Conservation (phyloP, 129 eudicot species). For the Tagetes patula region DNA sequence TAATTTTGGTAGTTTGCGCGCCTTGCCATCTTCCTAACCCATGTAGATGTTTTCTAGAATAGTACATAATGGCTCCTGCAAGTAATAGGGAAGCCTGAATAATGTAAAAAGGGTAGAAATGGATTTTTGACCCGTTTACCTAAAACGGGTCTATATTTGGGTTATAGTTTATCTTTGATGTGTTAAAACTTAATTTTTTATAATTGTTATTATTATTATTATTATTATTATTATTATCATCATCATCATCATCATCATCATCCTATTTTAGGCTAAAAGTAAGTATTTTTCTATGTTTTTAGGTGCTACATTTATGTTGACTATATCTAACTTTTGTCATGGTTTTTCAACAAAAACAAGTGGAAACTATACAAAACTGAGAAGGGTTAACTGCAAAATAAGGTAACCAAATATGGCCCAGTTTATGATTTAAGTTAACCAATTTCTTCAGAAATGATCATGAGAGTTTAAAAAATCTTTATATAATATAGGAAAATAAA, state of each 20-base stretch:
- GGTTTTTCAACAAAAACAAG: background rate
- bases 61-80: slow-evolving; percentile 75
- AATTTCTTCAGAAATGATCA: background rate
- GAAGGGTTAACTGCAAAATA: background rate
- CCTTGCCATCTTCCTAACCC: slow-evolving; percentile 90
- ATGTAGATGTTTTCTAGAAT: slow-evolving; percentile 67
- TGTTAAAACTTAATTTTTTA: background rate
- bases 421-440: background rate
- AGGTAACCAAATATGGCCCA: background rate
- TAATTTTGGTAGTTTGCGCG: slow-evolving; percentile 47
- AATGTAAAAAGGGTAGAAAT: slow-evolving; percentile 9
- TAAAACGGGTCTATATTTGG: background rate
- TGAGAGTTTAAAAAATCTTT: background rate
- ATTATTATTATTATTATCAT: background rate
- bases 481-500: too few relatives aligned
- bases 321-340: background rate
- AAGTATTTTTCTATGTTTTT: background rate
- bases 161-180: background rate
- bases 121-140: background rate
- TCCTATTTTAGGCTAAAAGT: background rate
- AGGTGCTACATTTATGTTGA: background rate
- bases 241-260: background rate
- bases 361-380: background rate
- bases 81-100: background rate
- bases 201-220: too few relatives aligned